phyloP scores from a whole-genome alignment of 2,329 filamentous ascomycete genomes.

The Leptoxyphium fumago region DNA sequence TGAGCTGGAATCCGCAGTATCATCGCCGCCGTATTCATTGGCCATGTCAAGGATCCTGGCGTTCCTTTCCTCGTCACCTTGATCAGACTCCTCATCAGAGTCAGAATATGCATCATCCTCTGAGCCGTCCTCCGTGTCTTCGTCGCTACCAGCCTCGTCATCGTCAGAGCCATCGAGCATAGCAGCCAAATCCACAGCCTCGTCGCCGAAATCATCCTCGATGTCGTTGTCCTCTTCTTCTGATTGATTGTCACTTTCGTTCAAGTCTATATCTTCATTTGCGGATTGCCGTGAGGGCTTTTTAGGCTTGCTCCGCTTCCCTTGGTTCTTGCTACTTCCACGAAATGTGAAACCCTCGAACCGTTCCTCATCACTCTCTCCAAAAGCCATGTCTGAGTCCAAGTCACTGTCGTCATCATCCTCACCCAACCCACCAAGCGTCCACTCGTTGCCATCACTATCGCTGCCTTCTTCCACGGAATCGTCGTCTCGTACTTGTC shows the following conservation, averaged over 20 bases:
- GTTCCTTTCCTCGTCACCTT: conserved; percentile 51
- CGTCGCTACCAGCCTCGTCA: conserved; percentile 21
- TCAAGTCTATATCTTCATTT: conserved; percentile 31
- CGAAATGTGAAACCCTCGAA: conserved; percentile 65
- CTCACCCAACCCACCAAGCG: conserved; percentile 50
- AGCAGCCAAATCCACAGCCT: conserved; percentile 47
- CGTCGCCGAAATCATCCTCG: conserved; percentile 46
- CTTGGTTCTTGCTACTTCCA: conserved; percentile 34
- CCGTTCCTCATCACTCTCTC: conserved; percentile 71
- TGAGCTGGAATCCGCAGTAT: conserved; percentile 36
- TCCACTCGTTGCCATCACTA: conserved; percentile 76
- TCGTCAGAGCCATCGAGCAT: conserved; percentile 42
- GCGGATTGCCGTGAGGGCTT: conserved; percentile 30
- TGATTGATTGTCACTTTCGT: conserved; percentile 31
- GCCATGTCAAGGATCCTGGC: conserved; percentile 40
- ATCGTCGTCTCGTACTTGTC: conserved; percentile 18
- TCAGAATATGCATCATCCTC: conserved; percentile 22
- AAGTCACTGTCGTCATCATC: conserved; percentile 54
- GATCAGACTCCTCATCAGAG: conserved; percentile 17
- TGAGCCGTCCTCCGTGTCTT: conserved; percentile 15
- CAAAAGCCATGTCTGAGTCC: conserved; percentile 71
- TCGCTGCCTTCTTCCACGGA: conserved; percentile 64
- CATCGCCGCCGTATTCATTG: conserved; percentile 15
- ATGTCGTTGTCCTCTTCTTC: conserved; percentile 29
- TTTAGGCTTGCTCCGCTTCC: conserved; percentile 10